A percentile compares a stretch with the other conserved stretches of the same genome.
phyloP scores from a whole-genome alignment of 1,284 basidiomycete genomes.

The Anthracocystis panici-leucophaei region DNA sequence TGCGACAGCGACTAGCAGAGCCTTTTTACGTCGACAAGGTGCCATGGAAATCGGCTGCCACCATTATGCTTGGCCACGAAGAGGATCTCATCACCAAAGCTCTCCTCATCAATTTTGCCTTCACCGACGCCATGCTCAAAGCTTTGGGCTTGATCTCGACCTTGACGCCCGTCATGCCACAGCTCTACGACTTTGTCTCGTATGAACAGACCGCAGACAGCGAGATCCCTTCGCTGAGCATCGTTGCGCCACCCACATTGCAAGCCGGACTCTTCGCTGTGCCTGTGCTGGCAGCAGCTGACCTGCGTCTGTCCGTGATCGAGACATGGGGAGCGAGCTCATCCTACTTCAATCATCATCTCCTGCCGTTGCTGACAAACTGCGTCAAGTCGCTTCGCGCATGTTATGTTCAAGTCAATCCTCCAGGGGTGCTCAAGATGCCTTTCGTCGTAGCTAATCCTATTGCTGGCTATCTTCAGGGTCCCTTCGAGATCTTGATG shows the following conservation, averaged over 20 bases:
- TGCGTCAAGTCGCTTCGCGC: constrained; percentile 48
- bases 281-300: constrained; percentile 40
- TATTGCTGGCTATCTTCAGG: constrained; percentile 40
- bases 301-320: constrained; percentile 42
- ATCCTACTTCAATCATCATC: constrained; percentile 45
- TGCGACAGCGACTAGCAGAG: constrained; percentile 35
- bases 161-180: constrained; percentile 42
- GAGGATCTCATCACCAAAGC: constrained; percentile 36
- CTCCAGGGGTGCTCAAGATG: constrained; percentile 39
- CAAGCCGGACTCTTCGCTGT: constrained; percentile 46
- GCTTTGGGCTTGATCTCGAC: constrained; percentile 34
- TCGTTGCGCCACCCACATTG: constrained; percentile 39
- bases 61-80: constrained; percentile 40
- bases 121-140: constrained; percentile 41
- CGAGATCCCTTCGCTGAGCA: constrained; percentile 42
- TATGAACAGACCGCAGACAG: constrained; percentile 34
- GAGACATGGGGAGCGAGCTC: constrained; percentile 45
- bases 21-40: constrained; percentile 30
- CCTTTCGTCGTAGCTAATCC: constrained; percentile 39
- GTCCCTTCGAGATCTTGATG: constrained; percentile 48
- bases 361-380: constrained; percentile 38
- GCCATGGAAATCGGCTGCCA: constrained; percentile 38
- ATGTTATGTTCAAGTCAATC: constrained; percentile 36
- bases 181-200: constrained; percentile 45
- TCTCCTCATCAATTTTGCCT: constrained; percentile 45